A percentile compares a stretch with the other conserved stretches of the same genome.
Conservation (phyloP, 2,329 filamentous ascomycete genomes). For the Colletotrichum magnum region DNA sequence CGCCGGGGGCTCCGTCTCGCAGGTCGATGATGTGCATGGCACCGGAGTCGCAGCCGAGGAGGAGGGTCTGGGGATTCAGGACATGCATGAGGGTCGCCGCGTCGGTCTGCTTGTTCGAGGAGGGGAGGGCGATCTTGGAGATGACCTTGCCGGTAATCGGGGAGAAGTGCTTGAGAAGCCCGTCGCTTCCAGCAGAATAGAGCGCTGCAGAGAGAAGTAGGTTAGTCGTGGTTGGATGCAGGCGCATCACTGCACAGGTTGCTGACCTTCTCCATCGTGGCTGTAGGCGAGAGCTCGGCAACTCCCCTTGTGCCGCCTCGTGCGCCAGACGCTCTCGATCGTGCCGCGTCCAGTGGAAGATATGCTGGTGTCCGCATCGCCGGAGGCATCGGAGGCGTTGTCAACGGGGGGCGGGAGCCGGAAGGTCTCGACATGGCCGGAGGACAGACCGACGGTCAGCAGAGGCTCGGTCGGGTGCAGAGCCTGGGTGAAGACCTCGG, state of each 20-base stretch:
- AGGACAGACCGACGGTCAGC: conserved; percentile 86
- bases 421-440: conserved; percentile 88
- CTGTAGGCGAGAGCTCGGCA: conserved; percentile 87
- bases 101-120: conserved; percentile 69
- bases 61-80: conserved; percentile 88
- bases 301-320: conserved; percentile 92
- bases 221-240: no score
- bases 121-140: conserved; percentile 86
- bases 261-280: conserved; percentile 79
- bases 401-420: conserved; percentile 73
- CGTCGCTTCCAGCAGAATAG: conserved; percentile 75
- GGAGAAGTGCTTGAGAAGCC: conserved; percentile 71
- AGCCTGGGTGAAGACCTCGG: conserved; percentile 90
- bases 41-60: conserved; percentile 92
- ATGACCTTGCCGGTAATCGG: conserved; percentile 76
- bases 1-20: conserved; percentile 70
- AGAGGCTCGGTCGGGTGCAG: conserved; percentile 88
- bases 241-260: conserved; percentile 41
- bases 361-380: conserved; percentile 63
- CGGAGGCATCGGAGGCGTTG: conserved; percentile 65
- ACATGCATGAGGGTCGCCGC: conserved; percentile 85
- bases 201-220: conserved; percentile 55
- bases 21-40: conserved; percentile 91
- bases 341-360: conserved; percentile 76
- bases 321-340: conserved; percentile 89